These are phyloP conservation scores for Plantago ovata DNA, from an alignment of 257 asterid species.

Conservation along the genomic window DNA sequence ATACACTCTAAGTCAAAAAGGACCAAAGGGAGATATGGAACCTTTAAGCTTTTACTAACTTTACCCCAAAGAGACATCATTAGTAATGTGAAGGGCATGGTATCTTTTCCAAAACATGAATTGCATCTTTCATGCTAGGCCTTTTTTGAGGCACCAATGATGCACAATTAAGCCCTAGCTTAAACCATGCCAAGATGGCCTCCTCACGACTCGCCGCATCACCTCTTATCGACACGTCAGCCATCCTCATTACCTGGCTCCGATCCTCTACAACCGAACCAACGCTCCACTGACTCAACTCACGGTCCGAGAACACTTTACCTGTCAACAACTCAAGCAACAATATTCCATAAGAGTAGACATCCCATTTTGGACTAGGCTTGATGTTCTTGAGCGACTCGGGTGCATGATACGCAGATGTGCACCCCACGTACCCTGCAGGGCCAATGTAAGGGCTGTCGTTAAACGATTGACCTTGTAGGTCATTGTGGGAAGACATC, in stretches of 20 bases:
- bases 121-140: conserved; percentile 85
- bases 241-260: conserved; percentile 51
- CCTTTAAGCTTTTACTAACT: conserved; percentile 25
- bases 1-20: conserved; percentile 46
- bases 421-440: conserved; percentile 52
- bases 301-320: conserved; percentile 68
- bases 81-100: conserved; percentile 29
- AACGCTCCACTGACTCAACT: conserved; percentile 55
- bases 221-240: conserved; percentile 55
- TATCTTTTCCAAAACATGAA: conserved; percentile 59
- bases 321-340: conserved; percentile 80
- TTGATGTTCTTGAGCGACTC: conserved; percentile 72
- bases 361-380: conserved; percentile 87
- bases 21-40: conserved; percentile 18
- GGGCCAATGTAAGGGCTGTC: conserved; percentile 44
- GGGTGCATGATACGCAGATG: conserved; percentile 85
- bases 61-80: conserved; percentile 26
- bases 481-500: conserved; percentile 19
- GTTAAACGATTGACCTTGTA: conserved; percentile 21
- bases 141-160: conserved; percentile 76
- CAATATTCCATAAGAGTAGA: conserved; percentile 79
- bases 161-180: conserved; percentile 84
- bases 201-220: conserved; percentile 62
- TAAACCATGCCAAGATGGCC: conserved; percentile 62
- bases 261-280: conserved; percentile 46